Conservation (phyloP, 2,329 filamentous ascomycete species). For the Alternaria consortialis region DNA sequence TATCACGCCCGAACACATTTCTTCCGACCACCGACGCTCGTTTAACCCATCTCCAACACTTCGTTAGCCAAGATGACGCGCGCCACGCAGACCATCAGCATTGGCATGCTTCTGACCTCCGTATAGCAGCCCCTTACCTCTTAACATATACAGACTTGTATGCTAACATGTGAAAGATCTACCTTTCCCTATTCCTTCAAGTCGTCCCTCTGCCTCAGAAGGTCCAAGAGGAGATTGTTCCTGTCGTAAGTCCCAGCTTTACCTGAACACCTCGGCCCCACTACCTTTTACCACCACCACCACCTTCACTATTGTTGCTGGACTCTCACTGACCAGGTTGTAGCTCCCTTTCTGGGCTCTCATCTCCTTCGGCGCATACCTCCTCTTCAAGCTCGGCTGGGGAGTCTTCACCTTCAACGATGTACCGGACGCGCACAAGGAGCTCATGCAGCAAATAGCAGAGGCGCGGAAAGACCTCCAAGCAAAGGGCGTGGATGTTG, state of each 20-base stretch:
- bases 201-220: slow-evolving; percentile 81
- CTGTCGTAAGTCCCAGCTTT: slow-evolving; percentile 73
- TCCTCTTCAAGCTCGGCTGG: slow-evolving; percentile 89
- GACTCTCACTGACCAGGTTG: slow-evolving; percentile 11
- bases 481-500: slow-evolving; percentile 78
- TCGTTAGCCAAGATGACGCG: slow-evolving; percentile 77
- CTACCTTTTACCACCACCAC: background rate
- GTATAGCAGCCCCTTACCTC: slow-evolving; percentile 63
- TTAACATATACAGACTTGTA: slow-evolving; percentile 11
- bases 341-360: slow-evolving; percentile 93
- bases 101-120: slow-evolving; percentile 85
- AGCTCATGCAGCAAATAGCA: slow-evolving; percentile 86
- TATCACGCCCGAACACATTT: slow-evolving; percentile 11
- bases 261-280: background rate
- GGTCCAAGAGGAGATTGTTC: slow-evolving; percentile 85
- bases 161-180: slow-evolving; percentile 69
- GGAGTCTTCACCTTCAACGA: slow-evolving; percentile 98
- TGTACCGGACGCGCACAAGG: slow-evolving; percentile 87
- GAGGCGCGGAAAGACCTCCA: slow-evolving; percentile 77
- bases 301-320: background rate
- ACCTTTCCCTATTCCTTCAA: slow-evolving; percentile 84
- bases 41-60: slow-evolving; percentile 11
- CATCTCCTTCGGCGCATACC: slow-evolving; percentile 88
- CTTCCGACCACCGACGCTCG: slow-evolving; percentile 34
- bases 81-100: slow-evolving; percentile 89